Percentiles rank a stretch among this genome's conserved stretches.
Evolutionary conservation across 1,284 basidiomycete species (phyloP).

Genomic region (Ceratobasidium sp.): DNA sequence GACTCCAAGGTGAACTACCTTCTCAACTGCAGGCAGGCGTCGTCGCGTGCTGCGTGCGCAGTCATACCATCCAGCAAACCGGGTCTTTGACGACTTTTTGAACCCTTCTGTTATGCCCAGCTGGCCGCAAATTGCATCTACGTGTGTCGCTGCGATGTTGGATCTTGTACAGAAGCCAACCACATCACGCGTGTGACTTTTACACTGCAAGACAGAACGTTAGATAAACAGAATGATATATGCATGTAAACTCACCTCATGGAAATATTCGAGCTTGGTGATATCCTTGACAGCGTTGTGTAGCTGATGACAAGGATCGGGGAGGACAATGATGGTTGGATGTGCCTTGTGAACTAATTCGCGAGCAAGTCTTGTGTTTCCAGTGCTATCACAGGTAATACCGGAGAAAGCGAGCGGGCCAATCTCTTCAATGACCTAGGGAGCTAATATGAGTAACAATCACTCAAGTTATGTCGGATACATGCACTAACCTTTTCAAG

Average conservation of each 20-base stretch:
- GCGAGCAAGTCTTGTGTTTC: slow-evolving; percentile 55
- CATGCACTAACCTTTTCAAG: slow-evolving; percentile 30
- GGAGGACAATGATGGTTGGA: slow-evolving; percentile 54
- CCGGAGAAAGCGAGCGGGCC: slow-evolving; percentile 52
- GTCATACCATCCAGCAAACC: slow-evolving; percentile 54
- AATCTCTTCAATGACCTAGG: slow-evolving; percentile 53
- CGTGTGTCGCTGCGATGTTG: slow-evolving; percentile 51
- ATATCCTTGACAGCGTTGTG: slow-evolving; percentile 56
- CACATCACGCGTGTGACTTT: slow-evolving; percentile 50
- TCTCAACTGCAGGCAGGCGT: slow-evolving; percentile 23
- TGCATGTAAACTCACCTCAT: slow-evolving; percentile 46
- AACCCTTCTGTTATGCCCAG: slow-evolving; percentile 52
- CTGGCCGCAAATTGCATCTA: slow-evolving; percentile 48
- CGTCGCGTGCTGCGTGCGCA: background rate
- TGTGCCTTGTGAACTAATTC: slow-evolving; percentile 49
- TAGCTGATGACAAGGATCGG: slow-evolving; percentile 57
- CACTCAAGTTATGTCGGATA: background rate
- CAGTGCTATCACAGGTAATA: slow-evolving; percentile 56
- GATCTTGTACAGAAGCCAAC: slow-evolving; percentile 53
- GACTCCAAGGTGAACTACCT: background rate
- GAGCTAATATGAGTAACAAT: slow-evolving; percentile 40
- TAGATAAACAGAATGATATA: background rate
- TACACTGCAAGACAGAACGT: slow-evolving; percentile 7
- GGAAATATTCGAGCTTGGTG: slow-evolving; percentile 53
- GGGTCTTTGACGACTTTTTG: slow-evolving; percentile 55